Evolutionary conservation across 2,329 filamentous ascomycete genomes (phyloP), one percentile per base, ranked within the genome.

Genomic region (Fusarium udum): DNA sequence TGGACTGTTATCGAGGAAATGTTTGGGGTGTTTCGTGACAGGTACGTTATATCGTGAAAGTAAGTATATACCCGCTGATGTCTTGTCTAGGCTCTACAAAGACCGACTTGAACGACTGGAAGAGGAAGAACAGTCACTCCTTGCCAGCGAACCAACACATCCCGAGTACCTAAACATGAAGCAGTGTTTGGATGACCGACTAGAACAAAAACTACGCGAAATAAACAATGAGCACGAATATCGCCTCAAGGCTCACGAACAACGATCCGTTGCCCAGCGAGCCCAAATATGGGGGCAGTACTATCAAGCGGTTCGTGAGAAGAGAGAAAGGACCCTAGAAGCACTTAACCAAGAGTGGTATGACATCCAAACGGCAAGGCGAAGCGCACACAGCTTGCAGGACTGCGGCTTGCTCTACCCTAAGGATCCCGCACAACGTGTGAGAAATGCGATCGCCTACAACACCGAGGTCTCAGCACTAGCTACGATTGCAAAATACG

Each of bases 401-500:
- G 93, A 96, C 76, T 97, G 93, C 79, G 91, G 92, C 64, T 89
- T 97, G 75, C 90, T 92, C 61, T 97, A 97, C 79, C 93, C 94
- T 13, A 90, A 92, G 57, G 91, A 92, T 72, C 90, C 91, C 69
- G 89, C 91, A 34, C 92, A 95, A 77, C 93, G 95, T 78, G 89
- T 97, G 68, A 88, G 90, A 70, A 93, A 98, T 71, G 95, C 97
- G 76, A 89, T 95, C 56, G 93, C 95, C 52, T 98, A 98, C 84
- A 98, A 97, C 81, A 93, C 92, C 74, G 96, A 99, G 81, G 95
- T 99, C 9, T 97, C 95, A 0, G 90, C 98, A 34, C 85, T 99
- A 64, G 92, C 95, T 11, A 95, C 95, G 42, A 88, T 98, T 58
- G 95, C 95, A 40, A 98, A 98, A 83, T 95, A 98, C 80, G 92